These are phyloP conservation scores for Chamaenerion angustifolium DNA, from an alignment of 345 rosid species.

Conservation along the genomic window DNA sequence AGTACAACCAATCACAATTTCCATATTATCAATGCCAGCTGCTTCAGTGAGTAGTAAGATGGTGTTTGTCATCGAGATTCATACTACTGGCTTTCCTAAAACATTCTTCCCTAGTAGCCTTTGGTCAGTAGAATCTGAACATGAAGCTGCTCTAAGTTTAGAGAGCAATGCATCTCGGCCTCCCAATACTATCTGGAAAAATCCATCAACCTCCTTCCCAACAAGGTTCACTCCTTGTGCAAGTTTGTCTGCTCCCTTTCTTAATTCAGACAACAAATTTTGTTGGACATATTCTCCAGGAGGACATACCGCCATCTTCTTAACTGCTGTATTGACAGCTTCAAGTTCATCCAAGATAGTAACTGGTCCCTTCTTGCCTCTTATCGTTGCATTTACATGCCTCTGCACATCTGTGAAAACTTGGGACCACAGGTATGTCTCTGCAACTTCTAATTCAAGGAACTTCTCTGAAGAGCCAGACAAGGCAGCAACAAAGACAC, in stretches of 20 bases:
- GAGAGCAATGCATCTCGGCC: slow-evolving; percentile 85
- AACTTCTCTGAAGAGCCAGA: slow-evolving; percentile 50
- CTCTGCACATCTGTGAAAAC: slow-evolving; percentile 42
- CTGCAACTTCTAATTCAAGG: slow-evolving; percentile 36
- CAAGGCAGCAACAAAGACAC: slow-evolving; percentile 59
- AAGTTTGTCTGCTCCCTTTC: slow-evolving; percentile 29
- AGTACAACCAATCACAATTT: too few species aligned
- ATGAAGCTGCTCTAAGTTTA: slow-evolving; percentile 42
- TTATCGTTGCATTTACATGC: slow-evolving; percentile 35
- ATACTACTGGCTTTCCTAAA: slow-evolving; percentile 12
- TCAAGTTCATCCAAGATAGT: slow-evolving; percentile 48
- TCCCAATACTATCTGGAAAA: slow-evolving; percentile 58
- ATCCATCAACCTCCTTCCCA: slow-evolving; percentile 53
- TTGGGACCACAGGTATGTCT: slow-evolving; percentile 35
- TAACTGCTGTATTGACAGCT: slow-evolving; percentile 37
- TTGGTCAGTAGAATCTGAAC: slow-evolving; percentile 8
- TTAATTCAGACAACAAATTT: slow-evolving; percentile 24
- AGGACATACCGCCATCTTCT: slow-evolving; percentile 47
- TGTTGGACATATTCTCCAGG: slow-evolving; percentile 21
- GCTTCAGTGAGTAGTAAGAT: slow-evolving; percentile 1
- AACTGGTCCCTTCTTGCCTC: slow-evolving; percentile 26
- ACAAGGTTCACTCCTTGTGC: slow-evolving; percentile 58
- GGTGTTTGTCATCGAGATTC: slow-evolving; percentile 14
- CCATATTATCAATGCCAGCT: too few species aligned
- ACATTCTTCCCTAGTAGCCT: slow-evolving; percentile 13